Percentiles rank a stretch among this genome's conserved stretches.
These are phyloP conservation scores for Coniochaeta prunicola DNA, from an alignment of 2,329 filamentous ascomycete genomes.

Conservation along the genomic window DNA sequence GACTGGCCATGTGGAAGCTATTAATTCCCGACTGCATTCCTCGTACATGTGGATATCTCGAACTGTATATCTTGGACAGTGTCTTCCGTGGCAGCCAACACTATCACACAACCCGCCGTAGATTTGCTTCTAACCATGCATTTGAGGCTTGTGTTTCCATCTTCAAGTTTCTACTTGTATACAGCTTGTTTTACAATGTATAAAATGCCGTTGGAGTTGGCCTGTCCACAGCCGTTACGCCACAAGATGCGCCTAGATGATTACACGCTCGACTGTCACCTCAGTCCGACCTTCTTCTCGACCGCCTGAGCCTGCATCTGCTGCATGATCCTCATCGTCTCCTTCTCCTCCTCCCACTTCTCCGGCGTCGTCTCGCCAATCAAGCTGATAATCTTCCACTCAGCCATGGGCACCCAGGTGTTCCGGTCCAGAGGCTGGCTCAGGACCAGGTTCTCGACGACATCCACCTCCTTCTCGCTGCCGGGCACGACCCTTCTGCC, in stretches of 20 bases:
- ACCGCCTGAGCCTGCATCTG: conserved; percentile 19
- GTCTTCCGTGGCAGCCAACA: no score
- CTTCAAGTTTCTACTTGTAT: neutral
- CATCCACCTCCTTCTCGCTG: conserved; percentile 41
- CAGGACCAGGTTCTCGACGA: conserved; percentile 59
- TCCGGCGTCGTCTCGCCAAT: conserved; percentile 45
- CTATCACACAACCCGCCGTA: no score
- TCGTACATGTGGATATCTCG: no score
- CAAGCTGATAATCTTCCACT: conserved; percentile 62
- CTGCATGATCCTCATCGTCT: conserved; percentile 19
- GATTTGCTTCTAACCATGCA: no score
- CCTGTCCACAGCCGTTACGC: neutral
- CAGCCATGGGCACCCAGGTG: conserved; percentile 34
- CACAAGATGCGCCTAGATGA: neutral
- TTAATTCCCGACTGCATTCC: no score
- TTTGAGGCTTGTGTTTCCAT: neutral
- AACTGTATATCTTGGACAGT: no score
- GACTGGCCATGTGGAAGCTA: neutral
- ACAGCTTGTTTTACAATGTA: neutral
- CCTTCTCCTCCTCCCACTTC: conserved; percentile 26
- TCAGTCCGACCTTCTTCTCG: conserved; percentile 13
- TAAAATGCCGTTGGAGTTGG: neutral
- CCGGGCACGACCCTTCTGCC: conserved; percentile 30
- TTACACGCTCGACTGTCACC: neutral
- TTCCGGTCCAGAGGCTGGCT: conserved; percentile 37